Conservation (phyloP, 2,329 filamentous ascomycete genomes). For the Zarea fungicola region DNA sequence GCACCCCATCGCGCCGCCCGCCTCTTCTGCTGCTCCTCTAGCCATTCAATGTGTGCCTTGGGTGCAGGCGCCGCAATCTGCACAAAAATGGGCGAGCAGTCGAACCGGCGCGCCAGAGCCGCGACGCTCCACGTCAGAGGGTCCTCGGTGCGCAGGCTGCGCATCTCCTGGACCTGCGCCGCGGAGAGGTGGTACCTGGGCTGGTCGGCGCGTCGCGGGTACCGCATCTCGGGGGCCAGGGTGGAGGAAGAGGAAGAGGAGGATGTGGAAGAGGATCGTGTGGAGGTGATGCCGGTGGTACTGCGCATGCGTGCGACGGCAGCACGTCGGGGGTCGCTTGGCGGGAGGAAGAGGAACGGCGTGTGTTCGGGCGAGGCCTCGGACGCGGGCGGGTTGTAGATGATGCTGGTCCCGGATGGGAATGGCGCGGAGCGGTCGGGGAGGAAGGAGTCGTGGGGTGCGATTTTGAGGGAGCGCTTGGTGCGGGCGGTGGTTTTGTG, state of each 20-base stretch:
- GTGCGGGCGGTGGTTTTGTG: slow-evolving; percentile 50
- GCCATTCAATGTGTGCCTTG: slow-evolving; percentile 40
- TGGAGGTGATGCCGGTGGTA: slow-evolving; percentile 26
- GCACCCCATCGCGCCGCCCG: slow-evolving; percentile 54
- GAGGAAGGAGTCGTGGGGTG: slow-evolving; percentile 57
- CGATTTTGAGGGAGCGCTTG: slow-evolving; percentile 53
- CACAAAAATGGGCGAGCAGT: slow-evolving; percentile 52
- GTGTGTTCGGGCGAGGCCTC: slow-evolving; percentile 56
- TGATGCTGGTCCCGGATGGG: slow-evolving; percentile 35
- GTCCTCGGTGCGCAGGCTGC: slow-evolving; percentile 46
- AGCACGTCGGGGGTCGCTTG: slow-evolving; percentile 47
- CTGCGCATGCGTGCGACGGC: slow-evolving; percentile 44
- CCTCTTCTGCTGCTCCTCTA: slow-evolving; percentile 41
- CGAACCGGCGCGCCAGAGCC: slow-evolving; percentile 48
- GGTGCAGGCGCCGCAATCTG: slow-evolving; percentile 51
- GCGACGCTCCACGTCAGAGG: slow-evolving; percentile 51
- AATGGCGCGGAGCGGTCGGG: slow-evolving; percentile 28
- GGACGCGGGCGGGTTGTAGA: slow-evolving; percentile 54
- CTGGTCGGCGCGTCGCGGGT: slow-evolving; percentile 25
- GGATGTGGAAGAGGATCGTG: no score
- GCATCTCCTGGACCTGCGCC: slow-evolving; percentile 56
- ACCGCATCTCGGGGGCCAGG: slow-evolving; percentile 32
- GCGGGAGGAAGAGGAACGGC: slow-evolving; percentile 61
- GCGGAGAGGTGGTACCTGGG: slow-evolving; percentile 48
- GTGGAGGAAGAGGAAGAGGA: no score